A percentile compares a stretch with the other conserved stretches of the same genome.
Evolutionary conservation across 805 yeast genomes (phyloP).

Genomic region (Starmerella floricola): DNA sequence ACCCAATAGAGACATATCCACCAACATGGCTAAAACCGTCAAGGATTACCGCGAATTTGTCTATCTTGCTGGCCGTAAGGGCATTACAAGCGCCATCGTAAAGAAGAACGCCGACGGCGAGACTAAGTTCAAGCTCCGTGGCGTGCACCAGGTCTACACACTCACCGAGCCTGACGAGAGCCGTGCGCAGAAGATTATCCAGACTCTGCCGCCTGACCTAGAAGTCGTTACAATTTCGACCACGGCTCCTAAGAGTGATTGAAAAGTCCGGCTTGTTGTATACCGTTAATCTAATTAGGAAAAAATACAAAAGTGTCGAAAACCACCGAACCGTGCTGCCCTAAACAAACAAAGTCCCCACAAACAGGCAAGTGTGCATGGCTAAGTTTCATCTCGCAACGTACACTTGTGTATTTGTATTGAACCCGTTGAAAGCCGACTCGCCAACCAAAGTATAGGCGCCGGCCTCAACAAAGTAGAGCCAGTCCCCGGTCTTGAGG

Average conservation of each 20-base stretch:
- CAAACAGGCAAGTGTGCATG: no score
- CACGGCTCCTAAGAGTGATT: slow-evolving; percentile 21
- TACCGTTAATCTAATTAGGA: no score
- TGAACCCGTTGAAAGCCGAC: slow-evolving; percentile 85
- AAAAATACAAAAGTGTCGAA: no score
- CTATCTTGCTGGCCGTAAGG: slow-evolving; percentile 75
- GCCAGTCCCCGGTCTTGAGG: slow-evolving; percentile 81
- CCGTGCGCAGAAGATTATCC: slow-evolving; percentile 95
- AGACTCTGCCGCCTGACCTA: slow-evolving; percentile 79
- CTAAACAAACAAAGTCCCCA: no score
- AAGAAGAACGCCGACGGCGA: slow-evolving; percentile 86
- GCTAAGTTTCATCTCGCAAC: slow-evolving; percentile 3
- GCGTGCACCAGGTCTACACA: slow-evolving; percentile 88
- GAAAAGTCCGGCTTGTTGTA: slow-evolving; percentile 3
- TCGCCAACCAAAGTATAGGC: slow-evolving; percentile 90
- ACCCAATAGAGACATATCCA: background rate
- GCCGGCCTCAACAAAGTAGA: slow-evolving; percentile 70
- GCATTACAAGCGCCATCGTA: slow-evolving; percentile 85
- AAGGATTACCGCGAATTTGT: slow-evolving; percentile 95
- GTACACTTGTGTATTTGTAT: slow-evolving; percentile 14
- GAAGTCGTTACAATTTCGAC: slow-evolving; percentile 23
- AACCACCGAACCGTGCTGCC: no score
- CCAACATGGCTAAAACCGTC: slow-evolving; percentile 46
- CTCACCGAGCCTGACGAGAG: slow-evolving; percentile 87
- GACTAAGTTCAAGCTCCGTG: slow-evolving; percentile 99